Percentiles rank a stretch among this genome's conserved stretches.
Evolutionary conservation across 2,329 filamentous ascomycete genomes (phyloP).

Genomic region (Basipetospora sp.): DNA sequence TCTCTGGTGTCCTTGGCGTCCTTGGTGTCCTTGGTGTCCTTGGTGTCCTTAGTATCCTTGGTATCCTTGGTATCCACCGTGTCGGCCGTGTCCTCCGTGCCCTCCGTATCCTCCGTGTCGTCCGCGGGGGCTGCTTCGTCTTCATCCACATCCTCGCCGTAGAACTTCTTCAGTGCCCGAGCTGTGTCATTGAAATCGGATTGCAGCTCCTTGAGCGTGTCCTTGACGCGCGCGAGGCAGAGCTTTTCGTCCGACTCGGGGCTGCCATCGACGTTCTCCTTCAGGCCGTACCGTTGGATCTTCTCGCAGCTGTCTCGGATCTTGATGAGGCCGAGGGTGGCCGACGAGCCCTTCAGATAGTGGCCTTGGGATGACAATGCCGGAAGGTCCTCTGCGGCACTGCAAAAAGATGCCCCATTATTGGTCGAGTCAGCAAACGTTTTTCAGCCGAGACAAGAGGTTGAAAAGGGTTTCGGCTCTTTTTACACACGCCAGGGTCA

Average conservation of each 20-base stretch:
- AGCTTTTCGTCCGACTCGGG: slow-evolving; percentile 50
- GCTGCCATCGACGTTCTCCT: slow-evolving; percentile 63
- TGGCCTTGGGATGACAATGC: slow-evolving; percentile 74
- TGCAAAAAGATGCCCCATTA: not conserved
- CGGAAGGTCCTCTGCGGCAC: slow-evolving; percentile 38
- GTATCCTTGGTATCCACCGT: slow-evolving; percentile 3
- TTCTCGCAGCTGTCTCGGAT: slow-evolving; percentile 90
- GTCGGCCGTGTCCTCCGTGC: not conserved
- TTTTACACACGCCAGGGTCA: too few relatives aligned
- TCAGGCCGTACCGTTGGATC: slow-evolving; percentile 82
- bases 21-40: slow-evolving; percentile 3
- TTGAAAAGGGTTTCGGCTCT: too few relatives aligned
- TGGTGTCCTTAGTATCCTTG: slow-evolving; percentile 1
- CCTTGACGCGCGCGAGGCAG: slow-evolving; percentile 55
- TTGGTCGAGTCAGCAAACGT: too few relatives aligned
- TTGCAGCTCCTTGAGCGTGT: slow-evolving; percentile 58
- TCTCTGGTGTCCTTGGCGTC: not conserved
- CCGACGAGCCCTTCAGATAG: slow-evolving; percentile 93
- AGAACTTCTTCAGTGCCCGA: slow-evolving; percentile 56
- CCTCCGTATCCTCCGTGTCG: slow-evolving; percentile 6
- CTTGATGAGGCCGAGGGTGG: slow-evolving; percentile 78
- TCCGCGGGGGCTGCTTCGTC: slow-evolving; percentile 6
- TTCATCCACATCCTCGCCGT: slow-evolving; percentile 8
- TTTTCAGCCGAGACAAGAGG: too few relatives aligned
- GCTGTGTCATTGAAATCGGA: slow-evolving; percentile 63